Percentiles rank a stretch among this genome's conserved stretches.
Conservation (phyloP, 768 basidiomycete genomes). For the Leccinum arenicola region DNA sequence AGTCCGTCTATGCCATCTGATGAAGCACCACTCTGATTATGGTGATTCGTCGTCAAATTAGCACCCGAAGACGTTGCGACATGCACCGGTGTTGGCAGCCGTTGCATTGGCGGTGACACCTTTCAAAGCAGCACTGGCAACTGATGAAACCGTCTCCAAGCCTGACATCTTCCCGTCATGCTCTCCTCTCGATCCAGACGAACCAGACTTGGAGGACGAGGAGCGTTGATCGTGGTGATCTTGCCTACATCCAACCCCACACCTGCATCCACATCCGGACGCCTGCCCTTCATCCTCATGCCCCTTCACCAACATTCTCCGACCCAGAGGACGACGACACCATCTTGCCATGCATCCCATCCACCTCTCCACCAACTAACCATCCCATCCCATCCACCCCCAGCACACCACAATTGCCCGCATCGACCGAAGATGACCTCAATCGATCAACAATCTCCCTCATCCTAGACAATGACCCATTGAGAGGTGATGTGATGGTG, state of each 20-base stretch:
- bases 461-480: slow-evolving; percentile 16
- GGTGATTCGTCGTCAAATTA: not conserved
- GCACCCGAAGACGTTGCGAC: slow-evolving; percentile 1
- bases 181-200: slow-evolving; percentile 2
- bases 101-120: not conserved
- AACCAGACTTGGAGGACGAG: not conserved
- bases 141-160: not conserved
- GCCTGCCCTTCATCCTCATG: not conserved
- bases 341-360: not conserved
- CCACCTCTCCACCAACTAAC: slow-evolving; percentile 15
- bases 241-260: too few species aligned
- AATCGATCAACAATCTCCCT: slow-evolving; percentile 30
- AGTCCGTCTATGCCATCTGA: not conserved
- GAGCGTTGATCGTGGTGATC: not conserved
- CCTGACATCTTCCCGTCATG: not conserved
- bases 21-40: not conserved
- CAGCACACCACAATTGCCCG: slow-evolving; percentile 9
- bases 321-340: not conserved
- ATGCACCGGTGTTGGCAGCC: not conserved
- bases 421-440: slow-evolving; percentile 25
- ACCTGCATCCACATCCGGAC: not conserved
- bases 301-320: too few species aligned
- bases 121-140: not conserved
- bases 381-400: slow-evolving; percentile 13
- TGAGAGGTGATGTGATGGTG: not conserved